Percentiles rank a stretch among this genome's conserved stretches.
Evolutionary conservation across 495 filamentous ascomycete species (phyloP).

Genomic region (Penicillium subrubescens): DNA sequence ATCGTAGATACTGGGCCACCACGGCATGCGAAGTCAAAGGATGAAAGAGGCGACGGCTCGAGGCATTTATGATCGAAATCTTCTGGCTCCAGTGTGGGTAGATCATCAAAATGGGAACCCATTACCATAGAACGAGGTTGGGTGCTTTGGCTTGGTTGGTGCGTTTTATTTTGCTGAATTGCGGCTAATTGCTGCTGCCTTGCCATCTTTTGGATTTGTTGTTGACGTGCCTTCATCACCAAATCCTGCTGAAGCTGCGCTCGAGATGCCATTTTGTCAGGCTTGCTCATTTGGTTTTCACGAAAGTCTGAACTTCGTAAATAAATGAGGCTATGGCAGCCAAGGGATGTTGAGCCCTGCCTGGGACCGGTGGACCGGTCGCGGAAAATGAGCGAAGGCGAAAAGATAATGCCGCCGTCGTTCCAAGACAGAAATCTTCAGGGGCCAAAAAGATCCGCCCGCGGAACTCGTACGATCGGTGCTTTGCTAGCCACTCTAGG

Average conservation of each 20-base stretch:
- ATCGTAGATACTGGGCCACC: conserved; percentile 1
- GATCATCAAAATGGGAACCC: neutral
- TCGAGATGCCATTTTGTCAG: neutral
- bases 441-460: neutral
- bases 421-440: neutral
- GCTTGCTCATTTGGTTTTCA: neutral
- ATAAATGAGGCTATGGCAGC: neutral
- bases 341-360: neutral
- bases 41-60: neutral
- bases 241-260: neutral
- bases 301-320: too few species aligned
- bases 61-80: neutral
- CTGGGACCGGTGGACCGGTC: neutral
- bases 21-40: conserved; percentile 6
- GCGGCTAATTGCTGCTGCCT: neutral
- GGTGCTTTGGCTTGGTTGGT: neutral
- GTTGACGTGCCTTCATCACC: conserved; percentile 5
- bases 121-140: neutral
- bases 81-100: conserved; percentile 2
- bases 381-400: neutral
- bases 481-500: neutral
- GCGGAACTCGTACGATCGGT: neutral
- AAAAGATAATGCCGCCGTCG: neutral
- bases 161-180: neutral
- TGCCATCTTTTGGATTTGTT: neutral